These are phyloP conservation scores for Cardamine chenopodiifolia DNA, from an alignment of 345 rosid species.

Conservation along the genomic window DNA sequence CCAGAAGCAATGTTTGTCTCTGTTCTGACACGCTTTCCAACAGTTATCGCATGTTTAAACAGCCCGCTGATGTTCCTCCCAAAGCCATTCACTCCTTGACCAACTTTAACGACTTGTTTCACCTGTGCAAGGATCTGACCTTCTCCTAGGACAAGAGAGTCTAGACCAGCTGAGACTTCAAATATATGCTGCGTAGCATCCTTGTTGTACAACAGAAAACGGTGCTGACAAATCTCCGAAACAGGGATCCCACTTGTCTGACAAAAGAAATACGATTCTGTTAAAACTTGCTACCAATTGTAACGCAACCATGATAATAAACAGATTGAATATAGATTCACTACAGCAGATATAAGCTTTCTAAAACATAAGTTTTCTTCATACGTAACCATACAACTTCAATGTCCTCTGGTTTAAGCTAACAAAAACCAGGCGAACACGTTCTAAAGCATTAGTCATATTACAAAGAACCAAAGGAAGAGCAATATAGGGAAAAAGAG, in stretches of 20 bases:
- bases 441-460: neutral
- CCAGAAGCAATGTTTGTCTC: constrained; percentile 82
- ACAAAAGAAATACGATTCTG: constrained; percentile 15
- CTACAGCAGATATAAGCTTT: neutral
- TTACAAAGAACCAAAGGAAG: neutral
- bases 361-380: neutral
- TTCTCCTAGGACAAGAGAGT: constrained; percentile 80
- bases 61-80: constrained; percentile 72
- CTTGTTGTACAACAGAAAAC: constrained; percentile 78
- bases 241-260: constrained; percentile 84
- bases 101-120: constrained; percentile 73
- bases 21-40: constrained; percentile 73
- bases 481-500: neutral
- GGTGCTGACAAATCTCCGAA: constrained; percentile 72
- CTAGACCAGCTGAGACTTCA: constrained; percentile 94
- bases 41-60: constrained; percentile 74
- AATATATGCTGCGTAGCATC: constrained; percentile 87
- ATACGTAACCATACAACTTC: neutral
- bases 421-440: neutral
- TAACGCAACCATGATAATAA: neutral
- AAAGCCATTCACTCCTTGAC: constrained; percentile 77
- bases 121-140: constrained; percentile 87
- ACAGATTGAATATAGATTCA: neutral
- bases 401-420: neutral
- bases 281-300: neutral